phyloP scores from a whole-genome alignment of 2,329 filamentous ascomycete genomes.

The Talaromyces pinophilus region DNA sequence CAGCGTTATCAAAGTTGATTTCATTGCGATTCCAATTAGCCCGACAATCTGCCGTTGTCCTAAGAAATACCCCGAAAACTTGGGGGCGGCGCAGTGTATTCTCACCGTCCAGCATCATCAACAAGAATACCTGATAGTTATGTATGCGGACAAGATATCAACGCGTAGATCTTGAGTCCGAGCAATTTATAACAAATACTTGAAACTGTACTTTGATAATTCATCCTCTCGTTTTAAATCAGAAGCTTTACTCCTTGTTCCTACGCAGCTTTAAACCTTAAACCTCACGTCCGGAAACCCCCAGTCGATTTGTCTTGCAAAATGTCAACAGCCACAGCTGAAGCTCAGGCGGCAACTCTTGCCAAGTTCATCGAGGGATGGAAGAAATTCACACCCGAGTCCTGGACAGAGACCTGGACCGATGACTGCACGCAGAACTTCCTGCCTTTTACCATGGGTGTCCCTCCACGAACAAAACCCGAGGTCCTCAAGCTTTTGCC shows the following conservation, averaged over 20 bases:
- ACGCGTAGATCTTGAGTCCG: background rate
- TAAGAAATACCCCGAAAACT: background rate
- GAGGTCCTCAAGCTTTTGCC: conserved; percentile 4
- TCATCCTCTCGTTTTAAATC: background rate
- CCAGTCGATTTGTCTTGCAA: background rate
- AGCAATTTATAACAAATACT: background rate
- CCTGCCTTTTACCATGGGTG: conserved; percentile 2
- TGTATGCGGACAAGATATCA: background rate
- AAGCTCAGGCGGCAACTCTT: conserved; percentile 9
- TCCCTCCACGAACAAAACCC: background rate
- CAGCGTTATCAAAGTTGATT: background rate
- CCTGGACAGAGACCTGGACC: background rate
- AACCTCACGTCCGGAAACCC: background rate
- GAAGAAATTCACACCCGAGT: background rate
- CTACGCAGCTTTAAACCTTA: background rate
- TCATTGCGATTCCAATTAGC: background rate
- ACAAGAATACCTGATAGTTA: too few relatives aligned
- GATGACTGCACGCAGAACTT: conserved; percentile 10
- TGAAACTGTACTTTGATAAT: background rate
- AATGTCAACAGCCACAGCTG: background rate
- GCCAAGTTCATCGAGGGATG: conserved; percentile 3
- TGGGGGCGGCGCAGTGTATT: background rate
- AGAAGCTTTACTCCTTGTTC: background rate
- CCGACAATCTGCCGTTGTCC: background rate
- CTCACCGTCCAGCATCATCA: too few relatives aligned